Base-by-base conservation (phyloP, 106 monocot species). In the Phalaenopsis equestris region DNA sequence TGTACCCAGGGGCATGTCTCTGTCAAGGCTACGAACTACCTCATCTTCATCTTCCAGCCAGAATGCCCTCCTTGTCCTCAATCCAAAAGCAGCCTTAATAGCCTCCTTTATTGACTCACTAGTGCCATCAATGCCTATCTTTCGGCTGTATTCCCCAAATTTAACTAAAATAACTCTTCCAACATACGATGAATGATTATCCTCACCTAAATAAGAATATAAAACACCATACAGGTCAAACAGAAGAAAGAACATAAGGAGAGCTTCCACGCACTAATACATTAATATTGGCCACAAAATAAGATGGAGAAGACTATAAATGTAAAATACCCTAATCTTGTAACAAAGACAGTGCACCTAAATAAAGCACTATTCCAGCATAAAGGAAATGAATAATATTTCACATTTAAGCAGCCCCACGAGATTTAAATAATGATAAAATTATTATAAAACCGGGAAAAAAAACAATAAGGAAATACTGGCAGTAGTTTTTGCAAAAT, bases 21-120 rank as follows among this genome's bases (percentile, higher is more conserved):
- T 90, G 55, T 95, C 94, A 76, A 95, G 86, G 73, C 90, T 86
- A 16, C 94, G 84, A 41, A 95, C 86, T 21, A 95, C 94, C 78
- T 92, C 92, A 83, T 95, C 94, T 78, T 95, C 94, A 85, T 95
- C 94, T 82, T 95, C 94, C 11, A 95, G 85, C 94, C 94, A 95
- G 81, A 95, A 95, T 30, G 94, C 94, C 80, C 94, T 90, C 83
- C 73, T 92, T 12, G 94, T 95, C 79, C 94, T 81, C 36, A 95
- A 80, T 57, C 94, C 92, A 87, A 95, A 95, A 72, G 94, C 92
- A 61, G 90, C 92, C 64, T 92, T 92, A 46, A 95, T 92, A 39
- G 92, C 92, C 57, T 95, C 94, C 84, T 95, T 95, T 42, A 95
- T 95, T 72, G 94, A 90, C 1, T 92, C 92, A 10, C 88, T 83